These are phyloP conservation scores for Lagerstroemia speciosa DNA, from an alignment of 345 rosid species.

Conservation along the genomic window DNA sequence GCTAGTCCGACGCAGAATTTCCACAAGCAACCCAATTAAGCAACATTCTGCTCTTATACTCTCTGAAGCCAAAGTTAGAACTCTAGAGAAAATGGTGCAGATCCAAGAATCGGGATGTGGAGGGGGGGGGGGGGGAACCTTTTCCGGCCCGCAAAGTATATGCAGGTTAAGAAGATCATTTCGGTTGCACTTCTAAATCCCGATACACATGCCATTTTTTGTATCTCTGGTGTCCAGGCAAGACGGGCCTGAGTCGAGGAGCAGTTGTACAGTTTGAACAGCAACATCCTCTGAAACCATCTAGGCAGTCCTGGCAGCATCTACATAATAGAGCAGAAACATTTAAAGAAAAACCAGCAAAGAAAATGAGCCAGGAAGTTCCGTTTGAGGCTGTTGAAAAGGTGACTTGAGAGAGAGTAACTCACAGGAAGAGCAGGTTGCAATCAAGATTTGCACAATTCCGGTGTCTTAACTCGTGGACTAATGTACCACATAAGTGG, in stretches of 20 bases:
- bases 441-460: slow-evolving; percentile 95
- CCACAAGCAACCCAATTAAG: background rate
- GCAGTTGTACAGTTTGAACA: slow-evolving; percentile 54
- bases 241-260: slow-evolving; percentile 70
- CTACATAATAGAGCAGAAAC: slow-evolving; percentile 30
- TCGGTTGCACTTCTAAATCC: slow-evolving; percentile 17
- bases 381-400: background rate
- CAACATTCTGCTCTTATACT: background rate
- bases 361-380: background rate
- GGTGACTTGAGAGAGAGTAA: background rate
- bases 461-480: slow-evolving; percentile 63
- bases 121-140: no score
- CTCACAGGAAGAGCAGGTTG: slow-evolving; percentile 83
- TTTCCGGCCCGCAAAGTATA: background rate
- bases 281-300: slow-evolving; percentile 66
- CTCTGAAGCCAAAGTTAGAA: background rate
- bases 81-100: background rate
- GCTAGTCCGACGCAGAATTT: background rate
- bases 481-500: slow-evolving; percentile 52
- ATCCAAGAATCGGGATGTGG: background rate
- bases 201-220: slow-evolving; percentile 73
- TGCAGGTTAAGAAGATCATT: background rate
- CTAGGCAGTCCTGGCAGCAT: slow-evolving; percentile 52
- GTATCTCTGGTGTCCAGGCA: slow-evolving; percentile 72
- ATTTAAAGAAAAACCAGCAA: slow-evolving; percentile 4